These are phyloP conservation scores for Candida namnaoensis DNA, from an alignment of 805 yeast species.

Conservation along the genomic window DNA sequence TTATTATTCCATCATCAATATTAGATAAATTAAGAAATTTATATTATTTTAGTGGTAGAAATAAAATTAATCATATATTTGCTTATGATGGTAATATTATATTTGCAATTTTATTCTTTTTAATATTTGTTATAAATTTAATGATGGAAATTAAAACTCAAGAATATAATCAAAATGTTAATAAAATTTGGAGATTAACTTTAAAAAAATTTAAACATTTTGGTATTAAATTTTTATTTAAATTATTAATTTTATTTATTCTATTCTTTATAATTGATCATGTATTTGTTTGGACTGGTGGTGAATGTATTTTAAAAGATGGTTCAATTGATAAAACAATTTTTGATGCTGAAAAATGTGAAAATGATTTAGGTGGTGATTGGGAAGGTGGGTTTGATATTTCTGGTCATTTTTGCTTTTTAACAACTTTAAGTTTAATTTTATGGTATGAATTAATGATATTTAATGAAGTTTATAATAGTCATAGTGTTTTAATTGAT, in stretches of 20 bases:
- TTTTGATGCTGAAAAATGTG: constrained; percentile 9
- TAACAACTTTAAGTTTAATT: constrained; percentile 33
- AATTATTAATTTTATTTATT: constrained; percentile 13
- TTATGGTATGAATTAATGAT: constrained; percentile 25
- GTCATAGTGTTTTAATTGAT: neutral
- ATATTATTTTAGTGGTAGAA: constrained; percentile 15
- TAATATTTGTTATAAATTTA: constrained; percentile 8
- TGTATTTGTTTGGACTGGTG: constrained; percentile 24
- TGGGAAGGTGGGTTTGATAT: constrained; percentile 47
- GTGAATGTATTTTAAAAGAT: constrained; percentile 15
- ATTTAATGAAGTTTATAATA: constrained; percentile 4
- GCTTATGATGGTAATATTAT: constrained; percentile 26
- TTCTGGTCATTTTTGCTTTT: constrained; percentile 43
- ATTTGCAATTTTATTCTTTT: constrained; percentile 13
- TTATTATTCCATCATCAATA: neutral
- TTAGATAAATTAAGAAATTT: neutral
- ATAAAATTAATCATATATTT: constrained; percentile 22
- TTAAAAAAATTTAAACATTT: constrained; percentile 12
- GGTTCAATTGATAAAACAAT: constrained; percentile 7
- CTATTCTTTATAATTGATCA: constrained; percentile 22
- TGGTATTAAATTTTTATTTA: constrained; percentile 16
- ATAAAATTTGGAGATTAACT: neutral
- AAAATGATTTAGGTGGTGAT: constrained; percentile 18
- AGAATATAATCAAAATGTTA: neutral
- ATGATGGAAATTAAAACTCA: neutral